Evolutionary conservation across 2,329 filamentous ascomycete genomes (phyloP), one percentile per base, ranked within the genome.

Genomic region (Graphiopsis chlorocephala): DNA sequence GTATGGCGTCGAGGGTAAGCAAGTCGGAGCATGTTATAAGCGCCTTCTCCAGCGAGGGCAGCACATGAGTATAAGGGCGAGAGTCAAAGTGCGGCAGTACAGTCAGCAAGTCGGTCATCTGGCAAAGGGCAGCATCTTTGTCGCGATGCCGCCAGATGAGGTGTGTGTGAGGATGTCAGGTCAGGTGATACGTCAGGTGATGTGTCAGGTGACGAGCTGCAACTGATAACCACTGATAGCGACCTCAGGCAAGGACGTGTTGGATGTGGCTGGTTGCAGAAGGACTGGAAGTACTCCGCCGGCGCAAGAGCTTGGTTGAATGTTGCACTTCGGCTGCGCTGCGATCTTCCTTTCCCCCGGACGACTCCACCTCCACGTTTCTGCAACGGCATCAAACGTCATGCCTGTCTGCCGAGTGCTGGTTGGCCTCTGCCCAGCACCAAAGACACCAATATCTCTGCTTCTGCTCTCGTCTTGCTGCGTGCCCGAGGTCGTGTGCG

Each of bases 71-170:
- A 79, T 90, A 94, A 67, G 85, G 84, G 74, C 85, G 83, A 69
- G 86, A 84, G 66, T 90, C 85, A 75, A 97, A 96, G 78, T 87
- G 84, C 72, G 94, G 93, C 70, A 97, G 85, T 75, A 96, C 87
- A 75, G 87, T 85, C 74, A 89, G 85, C 74, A 98, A 87, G 86
- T 98, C 94, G 73, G 89, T 92, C 92, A 96, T 96, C 62, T 57
- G 80, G 77, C 66, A 42, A 45, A 56, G 64, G 69, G 66, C 71
- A 72, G 69, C 67, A 67, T 71, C 68, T 58, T 64, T 67, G 64
- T 66, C 63, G 64, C 64, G 65, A 66, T 67, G 65, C 67, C 31
- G 53, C 48, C 61, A 29, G 53, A 50, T 52, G 52, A 20, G 31
- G 26, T 52, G 42, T 52, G 42, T 33, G 33, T 26, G 42, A 47